Evolutionary conservation across 345 rosid genomes (phyloP).

Genomic region (Eucalyptus sp.): DNA sequence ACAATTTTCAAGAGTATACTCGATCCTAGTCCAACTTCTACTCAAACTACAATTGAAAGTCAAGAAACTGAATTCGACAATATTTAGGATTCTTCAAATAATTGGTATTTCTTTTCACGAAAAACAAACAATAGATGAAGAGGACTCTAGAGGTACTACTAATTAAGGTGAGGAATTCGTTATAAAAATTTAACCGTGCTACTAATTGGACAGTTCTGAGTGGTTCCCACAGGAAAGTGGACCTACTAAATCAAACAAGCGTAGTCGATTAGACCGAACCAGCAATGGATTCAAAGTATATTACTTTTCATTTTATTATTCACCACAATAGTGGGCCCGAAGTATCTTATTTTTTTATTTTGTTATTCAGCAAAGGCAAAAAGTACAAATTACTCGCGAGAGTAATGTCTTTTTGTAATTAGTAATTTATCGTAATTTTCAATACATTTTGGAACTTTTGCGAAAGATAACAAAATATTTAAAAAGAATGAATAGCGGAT

Average conservation of each 20-base stretch:
- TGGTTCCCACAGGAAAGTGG: rapidly evolving
- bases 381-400: not conserved
- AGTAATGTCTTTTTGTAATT: not conserved
- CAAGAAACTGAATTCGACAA: no score
- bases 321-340: no score
- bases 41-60: no score
- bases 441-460: not conserved
- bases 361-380: not conserved
- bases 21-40: no score
- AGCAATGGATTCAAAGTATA: not conserved
- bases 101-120: no score
- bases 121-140: no score
- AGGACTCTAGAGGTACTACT: no score
- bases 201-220: no score
- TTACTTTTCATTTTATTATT: not conserved
- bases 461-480: not conserved
- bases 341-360: no score
- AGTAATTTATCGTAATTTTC: not conserved
- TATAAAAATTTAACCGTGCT: no score
- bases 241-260: not conserved
- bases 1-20: rapidly evolving
- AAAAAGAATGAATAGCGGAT: not conserved
- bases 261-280: rapidly evolving
- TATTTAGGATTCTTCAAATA: rapidly evolving
- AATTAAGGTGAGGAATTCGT: no score